Base-by-base conservation (phyloP, 2,329 filamentous ascomycete species). In the Claviceps sp. region DNA sequence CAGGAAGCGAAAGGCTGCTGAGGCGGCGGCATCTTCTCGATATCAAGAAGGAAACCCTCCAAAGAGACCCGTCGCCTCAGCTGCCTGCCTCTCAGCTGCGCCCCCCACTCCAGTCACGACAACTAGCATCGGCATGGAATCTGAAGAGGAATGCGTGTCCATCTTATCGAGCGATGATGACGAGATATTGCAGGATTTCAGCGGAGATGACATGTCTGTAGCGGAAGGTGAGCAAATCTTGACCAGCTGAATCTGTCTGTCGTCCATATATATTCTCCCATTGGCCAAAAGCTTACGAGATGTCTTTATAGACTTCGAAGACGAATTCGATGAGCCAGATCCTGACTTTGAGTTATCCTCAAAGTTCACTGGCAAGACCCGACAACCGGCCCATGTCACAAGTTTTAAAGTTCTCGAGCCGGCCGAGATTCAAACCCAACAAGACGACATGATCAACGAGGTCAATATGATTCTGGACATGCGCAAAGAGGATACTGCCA, bases 141-240 rank as follows among this genome's bases (percentile, higher is more conserved):
- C 90, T 8, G 91, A 97, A 61, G 89, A 96, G 63, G 91, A 96
- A 55, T 90, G 90, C 68, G 85, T 93, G 78, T 94, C 87, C 61
- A 82, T 83, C 64, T 76, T 84, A 60, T 91, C 87, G 43, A 95
- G 62, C 58, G 84, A 84, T 43, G 82, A 84, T 52, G 84, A 87
- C 52, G 84, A 87, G 57, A 79, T 88, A 55, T 77, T 85, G 67
- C 78, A 85, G 56, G 86, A 89, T 61, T 82, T 86, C 55, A 89
- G 86, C 60, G 89, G 88, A 51, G 87, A 89, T 61, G 83, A 77
- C 66, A 69, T 78, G 56, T 80, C 76, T 1, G 75, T 65, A 5
- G 72, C 62, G 17, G 76, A 78, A 60, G 76, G 76, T 78, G 60
- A 47, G 65, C 13, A 14, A 40, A n/a, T 37, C 7, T 11, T 24